Evolutionary conservation across 768 basidiomycete species (phyloP).

Genomic region (Mycena haematopus): DNA sequence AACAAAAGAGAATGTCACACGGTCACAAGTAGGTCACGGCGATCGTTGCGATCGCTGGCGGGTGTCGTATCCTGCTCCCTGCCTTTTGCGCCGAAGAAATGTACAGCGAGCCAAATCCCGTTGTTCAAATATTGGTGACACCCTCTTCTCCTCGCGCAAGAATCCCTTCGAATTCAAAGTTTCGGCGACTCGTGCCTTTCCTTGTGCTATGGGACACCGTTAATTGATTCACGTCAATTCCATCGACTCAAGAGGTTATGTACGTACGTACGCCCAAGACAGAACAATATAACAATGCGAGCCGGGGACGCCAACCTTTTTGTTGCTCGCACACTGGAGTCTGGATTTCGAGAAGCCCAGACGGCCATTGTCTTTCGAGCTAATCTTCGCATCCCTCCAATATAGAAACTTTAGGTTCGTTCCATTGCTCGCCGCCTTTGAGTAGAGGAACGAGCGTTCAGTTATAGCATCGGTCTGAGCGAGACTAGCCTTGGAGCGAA

Average conservation of each 20-base stretch:
- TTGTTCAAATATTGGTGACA: too few relatives aligned
- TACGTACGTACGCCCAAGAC: not conserved
- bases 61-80: not conserved
- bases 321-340: not conserved
- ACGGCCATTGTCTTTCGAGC: not conserved
- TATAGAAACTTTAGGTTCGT: too few relatives aligned
- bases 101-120: not conserved
- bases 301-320: not conserved
- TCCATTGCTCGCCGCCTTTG: too few relatives aligned
- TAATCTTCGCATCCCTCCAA: not conserved
- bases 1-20: not conserved
- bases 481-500: too few relatives aligned
- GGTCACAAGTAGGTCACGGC: not conserved
- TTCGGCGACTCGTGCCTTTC: too few relatives aligned
- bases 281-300: slow-evolving; percentile 1
- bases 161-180: too few relatives aligned
- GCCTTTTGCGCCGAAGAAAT: not conserved
- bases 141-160: too few relatives aligned
- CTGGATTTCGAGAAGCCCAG: not conserved
- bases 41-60: too few relatives aligned
- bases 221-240: not conserved
- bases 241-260: not conserved
- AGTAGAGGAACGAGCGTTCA: too few relatives aligned
- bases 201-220: too few relatives aligned
- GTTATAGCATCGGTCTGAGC: too few relatives aligned